Conservation (phyloP, 176 grass and related monocot genomes). For the Aegilops umbellulata region DNA sequence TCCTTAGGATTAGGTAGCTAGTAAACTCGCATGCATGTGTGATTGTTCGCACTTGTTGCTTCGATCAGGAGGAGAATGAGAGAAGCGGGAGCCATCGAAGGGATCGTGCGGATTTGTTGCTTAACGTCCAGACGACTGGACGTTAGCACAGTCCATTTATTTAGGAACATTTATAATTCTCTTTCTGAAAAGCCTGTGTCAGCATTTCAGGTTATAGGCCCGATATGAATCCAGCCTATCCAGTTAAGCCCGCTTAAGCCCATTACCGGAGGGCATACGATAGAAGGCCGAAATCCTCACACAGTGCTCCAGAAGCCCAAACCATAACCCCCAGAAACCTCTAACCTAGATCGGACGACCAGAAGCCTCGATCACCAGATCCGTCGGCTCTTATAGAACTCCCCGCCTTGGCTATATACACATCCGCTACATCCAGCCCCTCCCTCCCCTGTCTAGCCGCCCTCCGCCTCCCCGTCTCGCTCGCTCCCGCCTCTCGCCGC, state of each 20-base stretch:
- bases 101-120: too few species aligned
- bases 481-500: background rate
- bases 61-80: too few species aligned
- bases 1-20: too few species aligned
- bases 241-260: background rate
- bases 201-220: background rate
- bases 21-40: too few species aligned
- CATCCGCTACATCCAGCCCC: constrained; percentile 8
- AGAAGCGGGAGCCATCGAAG: too few species aligned
- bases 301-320: background rate
- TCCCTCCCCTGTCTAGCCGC: background rate
- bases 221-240: background rate
- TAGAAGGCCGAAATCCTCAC: background rate
- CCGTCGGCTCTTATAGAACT: constrained; percentile 2
- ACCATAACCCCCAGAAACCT: background rate
- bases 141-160: too few species aligned
- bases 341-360: constrained; percentile 45
- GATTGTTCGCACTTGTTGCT: too few species aligned
- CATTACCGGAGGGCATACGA: background rate
- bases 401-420: constrained; percentile 10
- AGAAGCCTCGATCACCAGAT: background rate
- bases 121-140: too few species aligned
- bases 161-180: too few species aligned
- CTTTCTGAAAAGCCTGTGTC: background rate
- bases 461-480: background rate